phyloP scores from a whole-genome alignment of 1,139 yeast species.

The Diutina rugosa region DNA sequence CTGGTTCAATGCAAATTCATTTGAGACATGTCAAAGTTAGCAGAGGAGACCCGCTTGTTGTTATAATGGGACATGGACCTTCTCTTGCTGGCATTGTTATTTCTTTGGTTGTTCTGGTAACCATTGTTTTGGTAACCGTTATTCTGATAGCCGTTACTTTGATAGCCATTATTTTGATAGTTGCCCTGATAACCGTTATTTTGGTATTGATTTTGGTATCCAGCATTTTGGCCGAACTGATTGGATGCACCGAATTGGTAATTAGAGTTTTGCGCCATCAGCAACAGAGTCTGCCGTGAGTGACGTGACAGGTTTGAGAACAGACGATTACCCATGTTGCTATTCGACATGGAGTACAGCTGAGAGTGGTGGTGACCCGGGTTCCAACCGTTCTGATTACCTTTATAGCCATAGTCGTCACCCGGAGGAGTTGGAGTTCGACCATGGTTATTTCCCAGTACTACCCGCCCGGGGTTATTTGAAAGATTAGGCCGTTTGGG shows the following conservation, averaged over 20 bases:
- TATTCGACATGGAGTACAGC: not conserved
- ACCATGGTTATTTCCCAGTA: not conserved
- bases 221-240: not conserved
- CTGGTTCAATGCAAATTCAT: constrained; percentile 2
- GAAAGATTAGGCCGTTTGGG: not conserved
- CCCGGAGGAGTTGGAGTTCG: constrained; percentile 1
- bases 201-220: not conserved
- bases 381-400: not conserved
- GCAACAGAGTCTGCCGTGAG: constrained; percentile 1
- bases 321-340: not conserved
- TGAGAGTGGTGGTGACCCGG: constrained; percentile 1
- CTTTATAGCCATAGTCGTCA: not conserved
- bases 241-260: constrained; percentile 1
- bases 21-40: not conserved
- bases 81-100: not conserved
- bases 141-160: not conserved
- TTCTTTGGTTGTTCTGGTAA: not conserved
- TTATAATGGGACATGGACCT: not conserved
- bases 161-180: not conserved
- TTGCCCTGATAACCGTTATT: not conserved
- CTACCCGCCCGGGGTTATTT: not conserved
- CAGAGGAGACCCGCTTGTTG: not conserved
- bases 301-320: constrained; percentile 2
- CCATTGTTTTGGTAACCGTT: not conserved
- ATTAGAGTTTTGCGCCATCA: not conserved